These are phyloP conservation scores for Lophiotrema nucula DNA, from an alignment of 495 filamentous ascomycete species.

Conservation along the genomic window DNA sequence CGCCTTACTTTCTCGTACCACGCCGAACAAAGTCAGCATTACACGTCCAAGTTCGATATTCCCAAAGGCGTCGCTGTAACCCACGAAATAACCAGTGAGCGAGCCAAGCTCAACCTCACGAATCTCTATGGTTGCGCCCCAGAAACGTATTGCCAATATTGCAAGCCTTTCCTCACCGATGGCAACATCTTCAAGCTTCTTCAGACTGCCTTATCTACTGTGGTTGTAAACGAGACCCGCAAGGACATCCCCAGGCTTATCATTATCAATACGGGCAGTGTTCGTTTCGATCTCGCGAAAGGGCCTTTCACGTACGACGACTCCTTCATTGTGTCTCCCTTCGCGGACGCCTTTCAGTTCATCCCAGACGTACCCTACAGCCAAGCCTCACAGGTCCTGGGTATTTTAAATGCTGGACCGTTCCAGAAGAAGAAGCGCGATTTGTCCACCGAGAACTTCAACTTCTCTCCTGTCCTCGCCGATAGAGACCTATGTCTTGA, in stretches of 20 bases:
- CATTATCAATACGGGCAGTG: conserved; percentile 81
- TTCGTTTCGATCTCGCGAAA: conserved; percentile 93
- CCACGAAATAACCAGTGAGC: conserved; percentile 63
- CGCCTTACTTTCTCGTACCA: conserved; percentile 81
- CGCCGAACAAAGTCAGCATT: conserved; percentile 53
- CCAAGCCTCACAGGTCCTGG: conserved; percentile 55
- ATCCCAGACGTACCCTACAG: conserved; percentile 74
- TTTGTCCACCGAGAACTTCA: conserved; percentile 32
- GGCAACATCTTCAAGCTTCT: conserved; percentile 82
- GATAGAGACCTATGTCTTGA: conserved; percentile 47
- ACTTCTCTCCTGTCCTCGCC: conserved; percentile 34
- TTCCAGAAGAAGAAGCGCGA: conserved; percentile 45
- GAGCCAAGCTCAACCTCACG: conserved; percentile 71
- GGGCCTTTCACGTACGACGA: conserved; percentile 85
- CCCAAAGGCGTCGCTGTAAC: conserved; percentile 72
- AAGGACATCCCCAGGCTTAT: conserved; percentile 59
- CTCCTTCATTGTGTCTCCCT: conserved; percentile 82
- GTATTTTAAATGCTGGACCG: conserved; percentile 44
- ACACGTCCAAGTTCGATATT: conserved; percentile 72
- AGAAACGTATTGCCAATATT: conserved; percentile 72
- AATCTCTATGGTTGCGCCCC: conserved; percentile 78
- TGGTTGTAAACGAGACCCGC: conserved; percentile 46
- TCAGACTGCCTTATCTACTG: conserved; percentile 65
- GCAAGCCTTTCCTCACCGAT: conserved; percentile 65
- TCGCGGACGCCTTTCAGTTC: conserved; percentile 73